These are phyloP conservation scores for Mycosphaerella sp. DNA, from an alignment of 2,329 filamentous ascomycete genomes.

Conservation along the genomic window DNA sequence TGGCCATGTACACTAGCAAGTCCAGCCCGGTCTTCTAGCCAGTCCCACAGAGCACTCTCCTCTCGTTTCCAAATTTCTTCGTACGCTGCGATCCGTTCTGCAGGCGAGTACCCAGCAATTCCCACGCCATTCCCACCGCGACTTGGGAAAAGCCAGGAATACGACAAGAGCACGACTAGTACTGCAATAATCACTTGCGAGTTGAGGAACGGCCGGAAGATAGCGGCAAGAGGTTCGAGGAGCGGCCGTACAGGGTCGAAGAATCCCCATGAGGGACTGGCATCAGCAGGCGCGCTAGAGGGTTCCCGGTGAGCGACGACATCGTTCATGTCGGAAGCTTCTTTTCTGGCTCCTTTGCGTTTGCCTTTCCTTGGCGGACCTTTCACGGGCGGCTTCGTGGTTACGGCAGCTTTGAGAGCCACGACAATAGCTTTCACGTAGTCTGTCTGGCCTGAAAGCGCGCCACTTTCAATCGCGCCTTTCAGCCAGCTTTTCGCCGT, in stretches of 20 bases:
- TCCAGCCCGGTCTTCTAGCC: conserved; percentile 81
- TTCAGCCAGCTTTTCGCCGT: conserved; percentile 97
- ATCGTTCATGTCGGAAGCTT: conserved; percentile 42
- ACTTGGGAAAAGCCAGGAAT: conserved; percentile 55
- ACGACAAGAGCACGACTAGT: conserved; percentile 64
- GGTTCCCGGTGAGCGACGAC: conserved; percentile 35
- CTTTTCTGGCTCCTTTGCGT: conserved; percentile 46
- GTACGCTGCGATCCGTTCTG: conserved; percentile 73
- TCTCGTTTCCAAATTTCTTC: conserved; percentile 89
- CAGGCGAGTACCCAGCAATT: conserved; percentile 39
- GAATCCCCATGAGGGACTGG: conserved; percentile 60
- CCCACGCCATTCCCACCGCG: conserved; percentile 34
- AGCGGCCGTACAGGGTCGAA: conserved; percentile 71
- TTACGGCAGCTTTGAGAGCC: conserved; percentile 66
- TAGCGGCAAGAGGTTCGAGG: conserved; percentile 63
- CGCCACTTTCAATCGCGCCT: conserved; percentile 91
- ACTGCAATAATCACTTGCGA: conserved; percentile 73
- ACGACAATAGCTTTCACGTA: conserved; percentile 78
- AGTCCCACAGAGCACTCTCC: conserved; percentile 85
- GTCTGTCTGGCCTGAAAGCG: conserved; percentile 77
- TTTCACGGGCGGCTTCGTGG: conserved; percentile 54
- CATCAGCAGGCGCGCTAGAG: conserved; percentile 28
- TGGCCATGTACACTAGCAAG: conserved; percentile 49
- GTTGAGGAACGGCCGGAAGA: conserved; percentile 64
- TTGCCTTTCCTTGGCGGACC: conserved; percentile 44